Base-by-base conservation (phyloP, 2,329 filamentous ascomycete species). In the Alternaria novae-zelandiae region DNA sequence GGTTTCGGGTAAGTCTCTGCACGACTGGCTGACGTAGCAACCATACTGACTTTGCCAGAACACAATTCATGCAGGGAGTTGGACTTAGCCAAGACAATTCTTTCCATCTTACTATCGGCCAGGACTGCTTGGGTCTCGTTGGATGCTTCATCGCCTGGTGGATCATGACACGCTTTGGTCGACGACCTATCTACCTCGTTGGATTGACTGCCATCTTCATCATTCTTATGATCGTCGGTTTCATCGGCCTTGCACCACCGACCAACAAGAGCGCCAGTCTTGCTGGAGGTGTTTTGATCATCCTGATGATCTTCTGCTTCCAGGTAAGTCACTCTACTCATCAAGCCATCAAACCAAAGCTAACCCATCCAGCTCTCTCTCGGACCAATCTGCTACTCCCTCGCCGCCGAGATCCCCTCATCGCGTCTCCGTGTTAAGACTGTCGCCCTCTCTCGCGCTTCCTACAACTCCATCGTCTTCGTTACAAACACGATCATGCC, bases 361-460 rank as follows among this genome's bases (percentile, higher is more conserved):
- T 75, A 96, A 96, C 80, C 90, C 94, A 75, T 83, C 92, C 49
- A 91, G 69, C 63, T 71, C 17, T 71, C 91, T 0, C 92, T 97
- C 26, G 93, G 93, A 25, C 95, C 93, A 0, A 92, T 96, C 10
- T 93, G 91, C 79, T 97, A 96, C 81, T 94, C 92, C 0, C 86
- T 97, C 7, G 93, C 96, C 3, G 87, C 91, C 2, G 93, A 97
- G 77, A 81, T 97, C 20, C 93, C 92, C 0, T 93, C 92, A 0
- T 88, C 91, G 11, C 87, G 93, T 7, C 85, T 97, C 26, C 91
- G 94, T 75, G 93, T 95, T 81, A 97, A 97, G 84, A 96, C 93
- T 0, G 90, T 96, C 46, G 93, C 94, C 1, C 86, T 96, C 3
- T 92, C 91, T 2, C 90, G 93, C 17, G 69, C 67, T 44, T 69